Evolutionary conservation across 352 stramenopile genomes (phyloP), one percentile per base, ranked within the genome.

Genomic region (Pilasporangium apinafurcum): DNA sequence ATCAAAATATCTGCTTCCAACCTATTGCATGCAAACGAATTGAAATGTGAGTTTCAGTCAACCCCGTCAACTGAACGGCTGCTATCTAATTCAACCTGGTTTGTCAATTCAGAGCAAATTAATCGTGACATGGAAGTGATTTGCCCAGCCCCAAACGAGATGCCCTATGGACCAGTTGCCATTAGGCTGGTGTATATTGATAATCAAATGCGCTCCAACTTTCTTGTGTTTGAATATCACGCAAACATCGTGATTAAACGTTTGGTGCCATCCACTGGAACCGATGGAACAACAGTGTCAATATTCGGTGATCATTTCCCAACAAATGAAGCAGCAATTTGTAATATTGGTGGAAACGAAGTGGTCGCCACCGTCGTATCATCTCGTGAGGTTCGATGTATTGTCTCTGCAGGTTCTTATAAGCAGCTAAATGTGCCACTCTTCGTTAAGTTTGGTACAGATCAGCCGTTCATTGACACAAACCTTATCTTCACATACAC

Each of bases 251-350:
- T 35, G 1, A 35, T 65, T 3, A 37, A 20, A 20, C 24, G 27
- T 14, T 41, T 67, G 8, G 27, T 20, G 6, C 52, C 51, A 26
- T 31, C 0, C 8, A 21, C 27, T 5, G 56, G 53, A 10, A 25
- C 48, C n/a, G 60, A 53, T 5, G 56, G 60, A 36, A 64, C 56
- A 20, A 37, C 32, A 13, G 17, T 70, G 9, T 28, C 40, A 6
- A 26, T 70, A 14, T 33, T 31, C 17, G 52, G 60, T 13, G 8
- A 26, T 5, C 21, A 36, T 1, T 66, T 69, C 21, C 51, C 46
- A n/a, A 33, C 35, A 4, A 26, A 49, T 22, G 27, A 16, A 12
- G 28, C 27, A 12, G 51, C 56, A 3, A 16, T 40, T 8, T 58
- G 57, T 30, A 18, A 36, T 8, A 60, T 69, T 46, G 56, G 43